Conservation (phyloP, 164 flowering plant species). For the Piper betle region DNA sequence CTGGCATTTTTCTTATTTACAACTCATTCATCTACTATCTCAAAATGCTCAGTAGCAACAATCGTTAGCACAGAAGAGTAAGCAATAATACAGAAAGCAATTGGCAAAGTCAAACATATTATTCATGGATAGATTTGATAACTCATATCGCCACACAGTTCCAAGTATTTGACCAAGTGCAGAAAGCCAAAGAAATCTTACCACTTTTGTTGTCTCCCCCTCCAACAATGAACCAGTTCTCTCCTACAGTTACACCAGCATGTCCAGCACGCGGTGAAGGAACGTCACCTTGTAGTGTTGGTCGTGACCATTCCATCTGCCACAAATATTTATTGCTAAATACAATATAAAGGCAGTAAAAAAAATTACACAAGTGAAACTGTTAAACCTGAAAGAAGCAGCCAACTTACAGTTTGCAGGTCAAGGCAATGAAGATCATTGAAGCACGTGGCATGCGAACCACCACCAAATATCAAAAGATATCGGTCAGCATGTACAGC, state of each 20-base stretch:
- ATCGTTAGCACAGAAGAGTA: not conserved
- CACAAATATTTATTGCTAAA: constrained; percentile 5
- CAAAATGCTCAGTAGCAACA: not conserved
- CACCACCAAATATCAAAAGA: constrained; percentile 98
- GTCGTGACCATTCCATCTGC: constrained; percentile 99
- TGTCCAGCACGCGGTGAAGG: constrained; percentile 97
- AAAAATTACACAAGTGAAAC: not conserved
- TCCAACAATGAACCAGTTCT: constrained; percentile 97
- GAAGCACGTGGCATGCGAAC: constrained; percentile 96
- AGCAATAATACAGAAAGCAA: not conserved
- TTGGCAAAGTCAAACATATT: not conserved
- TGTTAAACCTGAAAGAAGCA: not conserved
- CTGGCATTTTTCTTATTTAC: no score
- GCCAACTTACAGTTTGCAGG: constrained; percentile 61
- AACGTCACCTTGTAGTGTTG: constrained; percentile 77
- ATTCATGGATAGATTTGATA: no score
- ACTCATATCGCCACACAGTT: no score
- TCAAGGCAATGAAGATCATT: constrained; percentile 98
- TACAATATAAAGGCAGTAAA: not conserved
- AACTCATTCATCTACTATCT: no score
- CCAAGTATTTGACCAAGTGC: not conserved
- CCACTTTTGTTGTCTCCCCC: constrained; percentile 97
- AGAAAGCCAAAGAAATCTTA: constrained; percentile 12
- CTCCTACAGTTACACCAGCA: constrained; percentile 91
- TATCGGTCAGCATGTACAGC: constrained; percentile 96